Evolutionary conservation across 495 filamentous ascomycete genomes (phyloP).

Genomic region (Tuber microsphaerosporum): DNA sequence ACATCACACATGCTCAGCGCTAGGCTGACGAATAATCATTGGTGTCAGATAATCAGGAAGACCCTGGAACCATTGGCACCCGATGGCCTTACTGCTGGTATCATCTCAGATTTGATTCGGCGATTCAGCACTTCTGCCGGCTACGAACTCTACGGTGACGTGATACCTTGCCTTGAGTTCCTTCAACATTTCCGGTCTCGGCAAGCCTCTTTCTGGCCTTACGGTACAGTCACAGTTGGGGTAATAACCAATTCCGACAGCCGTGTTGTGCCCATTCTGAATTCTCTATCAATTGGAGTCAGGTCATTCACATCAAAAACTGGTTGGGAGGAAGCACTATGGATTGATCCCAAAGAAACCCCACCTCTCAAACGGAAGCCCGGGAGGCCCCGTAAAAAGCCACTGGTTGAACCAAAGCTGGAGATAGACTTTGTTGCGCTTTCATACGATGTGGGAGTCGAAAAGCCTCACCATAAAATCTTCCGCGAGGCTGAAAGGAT

Average conservation of each 20-base stretch:
- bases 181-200: slow-evolving; percentile 39
- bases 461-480: slow-evolving; percentile 60
- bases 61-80: slow-evolving; percentile 42
- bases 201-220: slow-evolving; percentile 43
- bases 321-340: slow-evolving; percentile 9
- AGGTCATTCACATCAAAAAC: slow-evolving; percentile 36
- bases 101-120: slow-evolving; percentile 52
- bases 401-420: slow-evolving; percentile 5
- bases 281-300: slow-evolving; percentile 56
- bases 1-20: neutral
- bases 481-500: slow-evolving; percentile 56
- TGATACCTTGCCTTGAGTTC: slow-evolving; percentile 49
- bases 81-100: slow-evolving; percentile 44
- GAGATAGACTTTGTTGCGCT: slow-evolving; percentile 63
- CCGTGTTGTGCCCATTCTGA: slow-evolving; percentile 56
- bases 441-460: slow-evolving; percentile 64
- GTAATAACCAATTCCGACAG: slow-evolving; percentile 74
- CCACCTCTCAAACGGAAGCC: neutral
- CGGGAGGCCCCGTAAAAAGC: neutral
- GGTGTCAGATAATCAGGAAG: slow-evolving; percentile 44
- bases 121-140: slow-evolving; percentile 58
- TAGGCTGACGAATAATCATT: neutral
- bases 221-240: slow-evolving; percentile 51
- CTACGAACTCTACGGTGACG: slow-evolving; percentile 55
- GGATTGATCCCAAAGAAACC: neutral